Conservation (phyloP, 1,139 yeast species). For the Insectozyma bohioensis region DNA sequence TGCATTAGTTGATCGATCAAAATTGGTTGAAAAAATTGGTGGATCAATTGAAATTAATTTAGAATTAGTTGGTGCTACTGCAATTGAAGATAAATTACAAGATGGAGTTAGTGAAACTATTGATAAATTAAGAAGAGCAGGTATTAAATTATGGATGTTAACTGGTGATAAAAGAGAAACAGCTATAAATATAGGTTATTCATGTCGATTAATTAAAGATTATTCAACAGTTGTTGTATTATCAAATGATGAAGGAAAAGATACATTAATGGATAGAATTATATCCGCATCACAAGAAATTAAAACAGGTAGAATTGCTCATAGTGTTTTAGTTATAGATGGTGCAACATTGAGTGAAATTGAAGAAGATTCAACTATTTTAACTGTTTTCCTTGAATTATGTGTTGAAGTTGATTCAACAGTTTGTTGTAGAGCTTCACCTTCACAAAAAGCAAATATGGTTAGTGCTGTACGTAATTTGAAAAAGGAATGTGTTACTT, state of each 20-base stretch:
- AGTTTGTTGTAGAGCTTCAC: constrained; percentile 94
- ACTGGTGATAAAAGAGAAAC: constrained; percentile 98
- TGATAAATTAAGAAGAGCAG: constrained; percentile 88
- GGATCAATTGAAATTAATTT: constrained; percentile 65
- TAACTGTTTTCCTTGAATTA: constrained; percentile 76
- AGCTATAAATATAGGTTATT: constrained; percentile 93
- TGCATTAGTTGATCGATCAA: constrained; percentile 64
- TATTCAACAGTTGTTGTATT: constrained; percentile 85
- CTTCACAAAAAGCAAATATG: constrained; percentile 92
- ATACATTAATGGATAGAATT: constrained; percentile 52
- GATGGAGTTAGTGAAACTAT: constrained; percentile 95
- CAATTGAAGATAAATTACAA: constrained; percentile 95
- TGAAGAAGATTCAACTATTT: constrained; percentile 68
- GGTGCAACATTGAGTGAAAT: constrained; percentile 77
- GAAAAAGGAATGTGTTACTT: constrained; percentile 68
- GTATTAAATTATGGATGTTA: constrained; percentile 95
- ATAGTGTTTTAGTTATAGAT: constrained; percentile 90
- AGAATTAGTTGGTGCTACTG: constrained; percentile 85
- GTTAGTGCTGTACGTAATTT: constrained; percentile 72
- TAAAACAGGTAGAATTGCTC: constrained; percentile 76
- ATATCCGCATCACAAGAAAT: constrained; percentile 61
- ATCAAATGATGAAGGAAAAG: constrained; percentile 55
- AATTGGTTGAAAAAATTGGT: constrained; percentile 71
- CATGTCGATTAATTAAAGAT: constrained; percentile 90
- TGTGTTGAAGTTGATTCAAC: constrained; percentile 90